Base-by-base conservation (phyloP, 1,139 yeast species). In the Kurtzmaniella quercitrusa region DNA sequence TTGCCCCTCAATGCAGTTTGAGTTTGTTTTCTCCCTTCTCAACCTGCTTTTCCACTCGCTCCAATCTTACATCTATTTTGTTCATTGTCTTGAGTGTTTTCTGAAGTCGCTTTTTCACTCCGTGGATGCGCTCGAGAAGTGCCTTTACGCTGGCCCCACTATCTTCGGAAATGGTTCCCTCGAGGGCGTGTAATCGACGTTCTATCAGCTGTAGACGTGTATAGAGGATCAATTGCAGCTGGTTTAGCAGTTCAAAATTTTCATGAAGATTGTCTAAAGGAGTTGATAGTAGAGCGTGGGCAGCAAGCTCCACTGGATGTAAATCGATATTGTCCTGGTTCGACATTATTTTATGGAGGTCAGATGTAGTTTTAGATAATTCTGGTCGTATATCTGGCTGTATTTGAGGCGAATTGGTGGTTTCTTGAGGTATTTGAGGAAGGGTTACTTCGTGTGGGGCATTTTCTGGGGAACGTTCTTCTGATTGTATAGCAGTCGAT, bases 231-330 rank as follows among this genome's bases (percentile, higher is more conserved):
- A 76, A 59, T 49, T 80, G 86, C 1, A 84, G 77, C 47, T 78
- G 82, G 53, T 76, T 74, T 30, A 80, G 59, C 53, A 71, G 74
- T 48, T 76, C 76, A 37, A 80, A 66, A 47, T 74, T 74, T 38
- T 74, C 75, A 46, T 75, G 71, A 22, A 80, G 59, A 3, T 59
- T 63, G 38, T 80, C 85, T 8, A 80, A 58, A 0, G 84, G 74
- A 1, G 75, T 74, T 36, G 78, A 79, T 9, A 80, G 56, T 3
- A 80, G 59, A 3, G 78, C 60, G 49, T 80, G 85, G 0, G 82
- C 83, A 0, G 79, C 68, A 19, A 77, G 61, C 47, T 79, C 84
- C 38, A 79, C 67, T 0, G 82, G 81, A 51, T 79, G 83, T 36
- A 71, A 51, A 48, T 74, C 73, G 14, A 48, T 46, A 22, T 42